These are phyloP conservation scores for Vaccinium macrocarpon DNA, from an alignment of 148 eudicot species.

Conservation along the genomic window DNA sequence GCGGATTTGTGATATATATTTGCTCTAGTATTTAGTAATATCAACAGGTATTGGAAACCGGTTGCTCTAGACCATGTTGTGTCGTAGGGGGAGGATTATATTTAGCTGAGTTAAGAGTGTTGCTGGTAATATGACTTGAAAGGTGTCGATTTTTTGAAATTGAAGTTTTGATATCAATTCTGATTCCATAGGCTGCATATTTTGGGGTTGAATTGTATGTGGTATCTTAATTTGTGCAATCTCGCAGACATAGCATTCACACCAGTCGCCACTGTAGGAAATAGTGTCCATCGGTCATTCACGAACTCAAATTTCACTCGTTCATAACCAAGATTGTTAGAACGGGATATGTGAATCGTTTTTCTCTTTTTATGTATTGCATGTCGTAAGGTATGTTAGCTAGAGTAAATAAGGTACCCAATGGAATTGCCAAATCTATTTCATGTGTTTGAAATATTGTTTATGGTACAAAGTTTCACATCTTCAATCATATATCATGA, in stretches of 20 bases:
- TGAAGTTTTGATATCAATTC: neutral
- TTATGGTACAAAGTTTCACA: neutral
- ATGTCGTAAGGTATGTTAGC: neutral
- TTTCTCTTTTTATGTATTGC: neutral
- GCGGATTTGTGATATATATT: neutral
- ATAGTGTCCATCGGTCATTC: neutral
- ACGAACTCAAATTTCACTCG: neutral
- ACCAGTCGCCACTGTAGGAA: neutral
- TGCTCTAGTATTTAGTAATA: neutral
- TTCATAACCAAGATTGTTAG: too few relatives aligned
- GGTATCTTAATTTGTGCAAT: neutral
- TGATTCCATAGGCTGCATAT: neutral
- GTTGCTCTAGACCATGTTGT: neutral
- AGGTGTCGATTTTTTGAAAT: neutral
- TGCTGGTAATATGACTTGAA: neutral
- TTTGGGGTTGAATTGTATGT: neutral
- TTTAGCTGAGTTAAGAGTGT: neutral
- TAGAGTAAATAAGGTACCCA: neutral
- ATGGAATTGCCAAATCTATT: neutral
- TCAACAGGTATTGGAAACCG: neutral
- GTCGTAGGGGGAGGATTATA: neutral
- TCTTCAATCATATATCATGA: neutral
- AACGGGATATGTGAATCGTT: neutral
- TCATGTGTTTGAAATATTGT: neutral
- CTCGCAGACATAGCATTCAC: neutral